Evolutionary conservation across 345 rosid genomes (phyloP).

Genomic region (Euclidium syriacum): DNA sequence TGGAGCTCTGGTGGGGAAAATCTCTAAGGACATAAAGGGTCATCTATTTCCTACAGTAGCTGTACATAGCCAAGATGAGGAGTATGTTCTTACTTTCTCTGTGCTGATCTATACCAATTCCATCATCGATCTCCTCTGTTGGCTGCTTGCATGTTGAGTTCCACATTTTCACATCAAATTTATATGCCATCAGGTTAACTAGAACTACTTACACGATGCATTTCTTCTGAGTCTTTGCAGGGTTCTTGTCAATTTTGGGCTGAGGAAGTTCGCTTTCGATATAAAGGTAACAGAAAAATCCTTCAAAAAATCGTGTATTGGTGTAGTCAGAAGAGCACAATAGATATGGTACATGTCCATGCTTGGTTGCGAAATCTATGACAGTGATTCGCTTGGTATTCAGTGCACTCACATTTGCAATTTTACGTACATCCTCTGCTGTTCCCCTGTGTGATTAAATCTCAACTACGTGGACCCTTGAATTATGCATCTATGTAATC

Average conservation of each 20-base stretch:
- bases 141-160: constrained; percentile 5
- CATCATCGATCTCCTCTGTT: not conserved
- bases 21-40: constrained; percentile 60
- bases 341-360: not conserved
- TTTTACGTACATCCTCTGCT: not conserved
- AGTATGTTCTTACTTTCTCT: constrained; percentile 50
- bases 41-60: constrained; percentile 82
- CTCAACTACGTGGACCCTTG: not conserved
- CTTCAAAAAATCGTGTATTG: not conserved
- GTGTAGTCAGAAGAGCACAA: not conserved
- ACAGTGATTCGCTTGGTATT: constrained; percentile 1
- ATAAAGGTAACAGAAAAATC: constrained; percentile 50
- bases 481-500: not conserved
- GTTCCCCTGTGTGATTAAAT: constrained; percentile 1
- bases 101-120: not conserved
- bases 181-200: not conserved
- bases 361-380: not conserved
- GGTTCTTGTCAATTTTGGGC: constrained; percentile 91
- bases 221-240: constrained; percentile 41
- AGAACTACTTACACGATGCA: constrained; percentile 2
- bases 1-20: constrained; percentile 62
- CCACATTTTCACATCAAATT: not conserved
- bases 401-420: not conserved
- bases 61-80: constrained; percentile 95
- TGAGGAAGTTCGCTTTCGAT: constrained; percentile 67